Base-by-base conservation (phyloP, 2,329 filamentous ascomycete genomes). In the Xylariaceae sp. region DNA sequence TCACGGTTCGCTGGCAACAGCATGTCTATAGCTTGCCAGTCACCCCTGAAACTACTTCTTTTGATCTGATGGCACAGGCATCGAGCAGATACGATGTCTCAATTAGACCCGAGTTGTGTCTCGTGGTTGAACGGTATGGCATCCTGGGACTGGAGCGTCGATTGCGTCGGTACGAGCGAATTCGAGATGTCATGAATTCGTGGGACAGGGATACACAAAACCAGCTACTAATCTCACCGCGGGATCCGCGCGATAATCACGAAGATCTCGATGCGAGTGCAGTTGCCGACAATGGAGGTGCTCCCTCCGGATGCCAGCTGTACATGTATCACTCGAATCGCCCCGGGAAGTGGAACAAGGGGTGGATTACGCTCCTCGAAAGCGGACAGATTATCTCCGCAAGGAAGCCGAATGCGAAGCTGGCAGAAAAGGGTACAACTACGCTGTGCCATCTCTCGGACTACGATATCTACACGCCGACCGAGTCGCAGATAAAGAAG, bases 111-210 rank as follows among this genome's bases (percentile, higher is more conserved):
- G 76, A 81, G 9, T 82, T 80, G 10, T 88, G 87, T 55, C 80
- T 94, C n/a, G 73, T 97, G 9, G 74, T 92, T 15, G 93, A 97
- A 73, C 84, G 82, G 17, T 97, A 92, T 71, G 77, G 80, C 17
- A 82, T 86, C 50, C 81, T 94, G 0, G 90, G 90, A 35, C 79
- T 97, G 1, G 89, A 95, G 72, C 85, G 93, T 45, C 88, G 89
- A 0, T 76, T 97, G 30, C 88, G 93, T 47, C 87, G 86, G 45
- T 97, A 96, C 71, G 93, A 97, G 75, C 85, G 85, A 62, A 82
- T 97, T 37, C 85, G 90, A 61, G 90, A 96, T 68, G 84, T 96
- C 18, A 83, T 97, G 81, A 95, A 96, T 72, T 95, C 92, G 0
- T 97, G 93, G 93, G 90, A 96, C 62, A 80, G 82, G 49, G 92